Base-by-base conservation (phyloP, 495 filamentous ascomycete genomes). In the Hapsidospora chrysogenum region DNA sequence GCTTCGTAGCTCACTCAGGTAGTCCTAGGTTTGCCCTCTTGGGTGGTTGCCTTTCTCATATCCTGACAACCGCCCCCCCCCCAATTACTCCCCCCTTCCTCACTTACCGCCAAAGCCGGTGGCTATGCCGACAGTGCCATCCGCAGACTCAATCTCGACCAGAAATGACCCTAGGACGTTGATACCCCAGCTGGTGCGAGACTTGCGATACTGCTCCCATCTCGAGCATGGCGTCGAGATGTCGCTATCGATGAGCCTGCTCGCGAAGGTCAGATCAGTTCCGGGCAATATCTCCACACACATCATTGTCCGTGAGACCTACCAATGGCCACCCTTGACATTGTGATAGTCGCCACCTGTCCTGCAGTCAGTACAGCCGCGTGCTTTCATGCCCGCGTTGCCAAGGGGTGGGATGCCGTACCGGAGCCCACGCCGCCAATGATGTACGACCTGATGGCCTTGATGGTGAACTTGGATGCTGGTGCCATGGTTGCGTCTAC, bases 121-220 rank as follows among this genome's bases (percentile, higher is more conserved):
- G 0, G 85, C 85, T 44, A 93, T 89, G 9, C 85, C 85, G 42
- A 84, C 84, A 14, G 80, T 85, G 21, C 85, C 85, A 66, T 94
- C 81, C 3, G 70, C 79, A 8, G 80, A 80, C 47, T 87, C 83
- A 29, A 93, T 74, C 51, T 93, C 84, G n/a, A 94, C 71, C 41
- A 80, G 86, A 63, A 94, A 92, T 2, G 85, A 92, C 14, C 85
- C 85, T 39, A 94, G 55, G 7, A 93, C 85, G 44, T 94, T 94
- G 65, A 94, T 93, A 17, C 85, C 85, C 84, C 85, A 94, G 45
- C 78, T 86, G 26, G 85, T 92, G 36, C 85, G 64, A 22, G 85
- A 92, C 29, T 75, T 68, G 31, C 85, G 73, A 56, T 92, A 94
- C 44, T 87, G 61, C 39, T 85, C 79, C 70, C 83, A 94, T 47